These are phyloP conservation scores for Fraxinus albicans DNA, from an alignment of 305 asterid genomes.

Conservation along the genomic window DNA sequence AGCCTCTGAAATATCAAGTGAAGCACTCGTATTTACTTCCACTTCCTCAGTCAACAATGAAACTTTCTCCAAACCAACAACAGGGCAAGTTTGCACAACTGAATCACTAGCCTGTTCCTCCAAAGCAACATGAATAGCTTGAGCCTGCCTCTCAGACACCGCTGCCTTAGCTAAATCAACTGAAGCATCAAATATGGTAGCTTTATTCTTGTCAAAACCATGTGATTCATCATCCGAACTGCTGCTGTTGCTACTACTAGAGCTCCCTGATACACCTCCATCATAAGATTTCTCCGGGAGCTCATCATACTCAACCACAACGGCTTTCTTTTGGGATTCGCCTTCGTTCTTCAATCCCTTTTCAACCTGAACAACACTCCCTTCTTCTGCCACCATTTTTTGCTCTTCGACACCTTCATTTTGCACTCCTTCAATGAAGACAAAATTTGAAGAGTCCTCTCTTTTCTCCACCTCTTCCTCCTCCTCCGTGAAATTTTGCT, in stretches of 20 bases:
- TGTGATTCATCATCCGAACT: conserved; percentile 42
- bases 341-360: conserved; percentile 30
- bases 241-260: conserved; percentile 26
- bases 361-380: conserved; percentile 34
- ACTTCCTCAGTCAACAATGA: conserved; percentile 18
- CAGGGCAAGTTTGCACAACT: background rate
- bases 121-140: background rate
- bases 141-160: conserved; percentile 8
- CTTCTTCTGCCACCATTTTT: background rate
- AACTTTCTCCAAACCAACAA: conserved; percentile 8
- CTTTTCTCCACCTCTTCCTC: conserved; percentile 14
- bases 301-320: conserved; percentile 17
- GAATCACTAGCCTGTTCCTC: conserved; percentile 12
- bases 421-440: background rate
- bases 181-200: conserved; percentile 16
- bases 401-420: background rate
- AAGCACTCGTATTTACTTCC: conserved; percentile 15
- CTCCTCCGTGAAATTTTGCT: background rate
- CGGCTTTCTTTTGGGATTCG: conserved; percentile 13
- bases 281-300: conserved; percentile 16
- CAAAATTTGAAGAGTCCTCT: background rate
- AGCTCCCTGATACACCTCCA: conserved; percentile 42
- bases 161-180: conserved; percentile 11
- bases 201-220: conserved; percentile 19
- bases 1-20: conserved; percentile 18